Evolutionary conservation across 2,329 filamentous ascomycete species (phyloP), one percentile per base, ranked within the genome.

Genomic region (Colletotrichum caudatum): DNA sequence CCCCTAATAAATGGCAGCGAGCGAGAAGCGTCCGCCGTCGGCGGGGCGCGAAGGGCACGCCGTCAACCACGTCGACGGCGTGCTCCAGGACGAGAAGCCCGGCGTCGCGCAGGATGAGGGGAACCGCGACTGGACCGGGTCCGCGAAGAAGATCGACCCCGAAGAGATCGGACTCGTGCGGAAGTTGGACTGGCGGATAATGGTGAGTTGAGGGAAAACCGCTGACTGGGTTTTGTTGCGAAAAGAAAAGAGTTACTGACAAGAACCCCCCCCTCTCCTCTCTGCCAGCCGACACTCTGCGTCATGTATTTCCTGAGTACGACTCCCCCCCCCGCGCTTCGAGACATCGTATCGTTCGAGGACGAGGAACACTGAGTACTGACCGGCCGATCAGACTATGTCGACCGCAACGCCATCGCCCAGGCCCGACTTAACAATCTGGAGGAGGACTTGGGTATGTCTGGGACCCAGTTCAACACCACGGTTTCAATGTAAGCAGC

Each of bases 381-480:
- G 46, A 73, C 51, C 29, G 14, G 26, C 37, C 46, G 14, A 26
- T 23, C 18, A 73, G 59, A 72, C 69, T 84, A 84, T 64, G 78
- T 85, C 26, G 84, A 86, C 53, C 79, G 83, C 8, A 85, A 85
- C 67, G 84, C 84, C 37, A 85, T 87, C 64, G 82, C 83, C 0
- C 82, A 84, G 54, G 84, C 84, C 7, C 81, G 84, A 67, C 75
- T 84, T 12, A 78, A 80, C 46, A 69, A 77, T 12, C 74, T 86
- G 4, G 82, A 86, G 69, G 76, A 81, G 12, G 85, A 87, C 57
- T 77, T 86, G 20, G 77, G 79, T 9, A 77, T 86, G 74, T 79
- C 78, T 2, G 82, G 82, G 8, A 82, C 80, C 4, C 61, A 79
- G 6, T 78, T 78, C 60, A 79, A 78, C 59, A 80, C 80, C 0